Conservation (phyloP, 306 rosid species). For the Styphnolobium japonicum region DNA sequence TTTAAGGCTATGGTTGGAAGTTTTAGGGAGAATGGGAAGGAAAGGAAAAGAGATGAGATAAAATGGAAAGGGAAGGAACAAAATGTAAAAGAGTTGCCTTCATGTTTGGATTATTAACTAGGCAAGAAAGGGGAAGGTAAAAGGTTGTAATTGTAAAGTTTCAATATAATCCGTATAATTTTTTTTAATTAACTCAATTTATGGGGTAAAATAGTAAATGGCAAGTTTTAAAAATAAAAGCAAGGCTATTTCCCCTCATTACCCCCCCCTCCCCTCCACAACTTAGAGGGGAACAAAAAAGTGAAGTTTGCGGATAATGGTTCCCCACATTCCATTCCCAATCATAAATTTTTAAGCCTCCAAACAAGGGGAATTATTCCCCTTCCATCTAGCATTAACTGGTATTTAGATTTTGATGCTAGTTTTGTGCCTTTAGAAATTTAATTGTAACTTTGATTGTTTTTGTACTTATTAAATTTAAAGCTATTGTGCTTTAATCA, state of each 20-base stretch:
- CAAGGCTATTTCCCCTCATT: not conserved
- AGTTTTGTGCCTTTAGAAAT: conserved; percentile 8
- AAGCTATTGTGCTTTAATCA: not conserved
- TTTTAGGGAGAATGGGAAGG: not conserved
- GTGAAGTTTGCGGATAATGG: not conserved
- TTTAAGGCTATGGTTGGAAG: not conserved
- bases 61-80: not conserved
- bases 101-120: not conserved
- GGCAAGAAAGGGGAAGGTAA: not conserved
- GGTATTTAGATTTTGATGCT: conserved; percentile 13
- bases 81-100: not conserved
- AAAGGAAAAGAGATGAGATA: not conserved
- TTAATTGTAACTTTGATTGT: not conserved
- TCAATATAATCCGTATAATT: not conserved
- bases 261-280: too few relatives aligned
- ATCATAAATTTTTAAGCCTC: not conserved
- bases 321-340: not conserved
- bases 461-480: not conserved
- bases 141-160: not conserved
- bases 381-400: not conserved
- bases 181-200: not conserved
- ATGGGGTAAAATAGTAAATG: not conserved
- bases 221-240: not conserved
- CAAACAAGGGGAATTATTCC: not conserved
- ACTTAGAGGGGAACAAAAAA: not conserved